Conservation (phyloP, 495 filamentous ascomycete species). For the Trichoderma virens region DNA sequence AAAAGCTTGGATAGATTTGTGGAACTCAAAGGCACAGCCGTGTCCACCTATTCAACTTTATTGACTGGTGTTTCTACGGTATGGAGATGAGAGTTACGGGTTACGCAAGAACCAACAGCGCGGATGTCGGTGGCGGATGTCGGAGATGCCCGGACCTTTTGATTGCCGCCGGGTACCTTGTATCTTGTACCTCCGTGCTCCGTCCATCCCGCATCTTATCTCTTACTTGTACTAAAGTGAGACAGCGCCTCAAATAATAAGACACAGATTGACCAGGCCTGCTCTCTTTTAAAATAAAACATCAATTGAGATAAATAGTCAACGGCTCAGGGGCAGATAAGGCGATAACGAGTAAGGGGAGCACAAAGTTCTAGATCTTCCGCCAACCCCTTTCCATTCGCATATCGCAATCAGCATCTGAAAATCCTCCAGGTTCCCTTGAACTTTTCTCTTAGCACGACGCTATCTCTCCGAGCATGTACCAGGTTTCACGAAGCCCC, state of each 20-base stretch:
- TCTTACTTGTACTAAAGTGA: background rate
- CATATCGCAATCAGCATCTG: background rate
- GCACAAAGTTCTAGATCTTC: background rate
- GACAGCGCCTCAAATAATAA: too few relatives aligned
- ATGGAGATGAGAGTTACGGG: too few relatives aligned
- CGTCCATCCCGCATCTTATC: background rate
- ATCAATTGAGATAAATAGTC: background rate
- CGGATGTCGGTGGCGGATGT: background rate
- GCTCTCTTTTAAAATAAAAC: too few relatives aligned
- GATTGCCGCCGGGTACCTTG: background rate
- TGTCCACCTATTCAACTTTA: too few relatives aligned
- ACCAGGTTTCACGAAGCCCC: background rate
- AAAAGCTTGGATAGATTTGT: too few relatives aligned
- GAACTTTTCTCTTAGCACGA: background rate
- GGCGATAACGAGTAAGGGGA: background rate
- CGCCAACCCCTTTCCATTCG: background rate
- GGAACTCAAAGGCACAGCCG: too few relatives aligned
- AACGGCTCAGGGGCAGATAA: background rate
- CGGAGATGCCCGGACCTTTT: background rate
- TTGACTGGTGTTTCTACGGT: too few relatives aligned
- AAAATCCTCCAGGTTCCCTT: background rate
- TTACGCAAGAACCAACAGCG: too few relatives aligned
- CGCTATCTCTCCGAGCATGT: background rate
- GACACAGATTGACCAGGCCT: too few relatives aligned
- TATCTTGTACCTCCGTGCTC: background rate